Evolutionary conservation across 495 filamentous ascomycete genomes (phyloP), one percentile per base, ranked within the genome.

Genomic region (Haplographium delicatum): DNA sequence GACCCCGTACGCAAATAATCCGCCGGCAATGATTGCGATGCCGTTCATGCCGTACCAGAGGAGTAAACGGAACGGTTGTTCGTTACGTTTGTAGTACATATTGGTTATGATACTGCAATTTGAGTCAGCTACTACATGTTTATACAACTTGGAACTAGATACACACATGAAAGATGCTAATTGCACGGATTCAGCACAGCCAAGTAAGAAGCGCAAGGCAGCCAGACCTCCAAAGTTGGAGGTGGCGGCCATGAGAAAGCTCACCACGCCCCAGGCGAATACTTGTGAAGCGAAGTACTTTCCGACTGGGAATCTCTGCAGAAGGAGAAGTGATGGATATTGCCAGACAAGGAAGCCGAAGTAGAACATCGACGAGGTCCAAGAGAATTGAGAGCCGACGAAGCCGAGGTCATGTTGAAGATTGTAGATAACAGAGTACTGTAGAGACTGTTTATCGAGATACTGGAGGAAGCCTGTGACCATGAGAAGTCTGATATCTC

Each of bases 281-380:
- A 51, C 24, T n/a, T 24, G 30, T 4, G 2, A 55, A 58, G 8
- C 16, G 7, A 73, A 47, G 33, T 71, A 72, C 39, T 72, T 73
- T n/a, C 68, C 72, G 16, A 71, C 65, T 0, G 70, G 70, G 13
- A 72, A 51, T 11, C 64, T 64, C 45, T 74, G 72, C 56, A 73
- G 62, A 6, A 73, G 40, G 49, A 62, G 65, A 1, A 74, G 69
- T 4, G 68, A 69, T 1, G 73, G 74, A 47, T 72, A 72, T 15
- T 68, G 66, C 60, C 69, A 72, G 54, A 57, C 63, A 13, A 65
- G 61, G 43, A 63, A 65, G 5, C 62, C 60, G 42, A 62, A 61
- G 33, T 63, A 47, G 25, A 48, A 47, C 23, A 54, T 54, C 8
- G 51, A 54, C 11, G 7, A n/a, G 2, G 13, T 19, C 55, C 55